Conservation (phyloP, 1,284 basidiomycete genomes). For the Apiotrichum gamsii region DNA sequence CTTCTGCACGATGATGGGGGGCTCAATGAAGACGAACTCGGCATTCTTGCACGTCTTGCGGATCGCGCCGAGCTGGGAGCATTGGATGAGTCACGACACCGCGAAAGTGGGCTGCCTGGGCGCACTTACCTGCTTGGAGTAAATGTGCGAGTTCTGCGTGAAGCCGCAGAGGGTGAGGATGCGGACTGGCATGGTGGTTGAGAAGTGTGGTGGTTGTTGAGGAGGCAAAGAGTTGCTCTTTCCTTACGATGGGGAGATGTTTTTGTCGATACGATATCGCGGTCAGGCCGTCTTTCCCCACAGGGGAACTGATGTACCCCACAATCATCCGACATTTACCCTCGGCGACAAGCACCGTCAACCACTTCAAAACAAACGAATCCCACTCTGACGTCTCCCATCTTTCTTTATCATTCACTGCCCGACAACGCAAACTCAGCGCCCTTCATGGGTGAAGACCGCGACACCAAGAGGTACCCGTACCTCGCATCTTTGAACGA, state of each 20-base stretch:
- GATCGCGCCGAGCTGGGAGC: slow-evolving; percentile 26
- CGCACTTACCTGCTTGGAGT: slow-evolving; percentile 69
- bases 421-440: too few species aligned
- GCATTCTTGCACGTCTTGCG: slow-evolving; percentile 51
- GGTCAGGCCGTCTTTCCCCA: too few species aligned
- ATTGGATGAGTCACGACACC: too few species aligned
- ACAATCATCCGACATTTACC: too few species aligned
- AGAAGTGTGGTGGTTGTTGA: too few species aligned
- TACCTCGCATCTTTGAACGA: slow-evolving; percentile 36
- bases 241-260: too few species aligned
- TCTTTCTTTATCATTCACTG: not conserved
- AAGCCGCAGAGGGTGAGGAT: slow-evolving; percentile 54
- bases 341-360: not conserved
- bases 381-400: too few species aligned
- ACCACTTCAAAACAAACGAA: not conserved
- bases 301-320: too few species aligned
- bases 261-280: too few species aligned
- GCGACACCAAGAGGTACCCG: slow-evolving; percentile 16
- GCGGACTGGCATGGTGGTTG: slow-evolving; percentile 18
- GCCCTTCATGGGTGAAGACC: not conserved
- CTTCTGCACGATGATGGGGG: slow-evolving; percentile 61
- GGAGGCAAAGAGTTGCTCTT: too few species aligned
- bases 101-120: too few species aligned
- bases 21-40: slow-evolving; percentile 68
- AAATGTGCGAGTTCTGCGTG: slow-evolving; percentile 71